Conservation (phyloP, 192 early-diverging fungal species). For the Entomortierella chlamydospora region DNA sequence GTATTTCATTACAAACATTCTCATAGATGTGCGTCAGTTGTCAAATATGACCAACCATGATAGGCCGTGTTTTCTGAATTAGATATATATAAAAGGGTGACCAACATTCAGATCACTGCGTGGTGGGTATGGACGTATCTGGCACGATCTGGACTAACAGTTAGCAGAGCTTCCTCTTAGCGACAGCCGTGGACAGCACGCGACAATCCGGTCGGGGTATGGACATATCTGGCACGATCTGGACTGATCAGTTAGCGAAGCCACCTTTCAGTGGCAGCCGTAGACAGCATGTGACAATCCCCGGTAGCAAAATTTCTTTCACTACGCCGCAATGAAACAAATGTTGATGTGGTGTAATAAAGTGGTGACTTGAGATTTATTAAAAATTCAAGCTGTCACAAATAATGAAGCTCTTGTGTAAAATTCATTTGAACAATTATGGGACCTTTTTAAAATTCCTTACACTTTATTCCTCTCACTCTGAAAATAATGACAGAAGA, state of each 20-base stretch:
- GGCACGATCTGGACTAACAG: constrained; percentile 9
- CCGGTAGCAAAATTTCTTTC: too few relatives aligned
- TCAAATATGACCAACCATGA: too few relatives aligned
- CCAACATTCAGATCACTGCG: constrained; percentile 5
- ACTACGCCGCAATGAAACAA: too few relatives aligned
- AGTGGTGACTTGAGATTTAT: too few relatives aligned
- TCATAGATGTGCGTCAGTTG: too few relatives aligned
- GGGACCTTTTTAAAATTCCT: too few relatives aligned
- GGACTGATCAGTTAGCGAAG: not conserved
- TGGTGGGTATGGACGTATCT: constrained; percentile 6
- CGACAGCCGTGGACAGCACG: constrained; percentile 9
- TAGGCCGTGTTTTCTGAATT: too few relatives aligned
- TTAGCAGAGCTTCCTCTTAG: not conserved
- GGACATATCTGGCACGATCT: constrained; percentile 7
- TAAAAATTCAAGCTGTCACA: too few relatives aligned
- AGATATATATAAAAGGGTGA: constrained; percentile 4
- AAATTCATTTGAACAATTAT: too few relatives aligned
- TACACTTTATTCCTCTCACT: not conserved
- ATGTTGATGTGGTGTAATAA: too few relatives aligned
- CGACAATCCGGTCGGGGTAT: constrained; percentile 1
- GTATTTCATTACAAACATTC: too few relatives aligned
- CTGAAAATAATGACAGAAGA: constrained; percentile 1
- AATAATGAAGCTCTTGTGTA: too few relatives aligned
- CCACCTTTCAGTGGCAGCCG: not conserved
- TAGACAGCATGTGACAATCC: constrained; percentile 5